Evolutionary conservation across 2,329 filamentous ascomycete species (phyloP).

Genomic region (Fusarium verrucosum): DNA sequence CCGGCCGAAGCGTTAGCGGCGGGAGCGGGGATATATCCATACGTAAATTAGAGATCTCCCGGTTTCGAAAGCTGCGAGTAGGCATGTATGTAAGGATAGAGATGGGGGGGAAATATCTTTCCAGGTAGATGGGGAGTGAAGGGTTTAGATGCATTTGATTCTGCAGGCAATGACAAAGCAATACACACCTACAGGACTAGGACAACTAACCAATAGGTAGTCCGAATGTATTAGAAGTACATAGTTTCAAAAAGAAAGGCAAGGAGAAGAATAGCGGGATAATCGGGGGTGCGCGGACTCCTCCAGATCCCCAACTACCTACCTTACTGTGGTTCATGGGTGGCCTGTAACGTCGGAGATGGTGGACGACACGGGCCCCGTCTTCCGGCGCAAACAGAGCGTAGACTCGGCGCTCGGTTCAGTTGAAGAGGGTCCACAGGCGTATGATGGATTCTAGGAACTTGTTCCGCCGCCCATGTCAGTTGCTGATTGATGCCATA

Average conservation of each 20-base stretch:
- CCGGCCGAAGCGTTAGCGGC: constrained; percentile 34
- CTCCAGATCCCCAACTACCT: constrained; percentile 38
- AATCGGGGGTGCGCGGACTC: constrained; percentile 32
- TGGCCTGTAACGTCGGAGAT: constrained; percentile 37
- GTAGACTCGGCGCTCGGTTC: constrained; percentile 22
- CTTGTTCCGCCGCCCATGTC: constrained; percentile 17
- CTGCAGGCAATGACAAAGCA: background rate
- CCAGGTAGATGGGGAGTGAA: background rate
- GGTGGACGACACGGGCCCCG: constrained; percentile 34
- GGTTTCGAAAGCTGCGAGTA: background rate
- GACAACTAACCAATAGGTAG: background rate
- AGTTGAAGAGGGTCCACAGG: constrained; percentile 22
- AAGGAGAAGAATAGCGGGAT: constrained; percentile 25
- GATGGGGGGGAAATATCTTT: background rate
- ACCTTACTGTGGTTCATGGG: constrained; percentile 30
- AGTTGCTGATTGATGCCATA: constrained; percentile 37
- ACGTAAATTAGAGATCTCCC: constrained; percentile 24
- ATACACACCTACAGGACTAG: background rate
- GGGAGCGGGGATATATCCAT: constrained; percentile 25
- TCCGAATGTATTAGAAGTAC: background rate
- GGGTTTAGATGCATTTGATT: background rate
- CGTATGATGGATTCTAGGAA: too few species aligned
- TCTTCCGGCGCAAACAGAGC: constrained; percentile 23
- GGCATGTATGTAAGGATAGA: background rate
- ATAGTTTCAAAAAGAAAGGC: constrained; percentile 9